Base-by-base conservation (phyloP, 768 basidiomycete species). In the Obba rivulosa region DNA sequence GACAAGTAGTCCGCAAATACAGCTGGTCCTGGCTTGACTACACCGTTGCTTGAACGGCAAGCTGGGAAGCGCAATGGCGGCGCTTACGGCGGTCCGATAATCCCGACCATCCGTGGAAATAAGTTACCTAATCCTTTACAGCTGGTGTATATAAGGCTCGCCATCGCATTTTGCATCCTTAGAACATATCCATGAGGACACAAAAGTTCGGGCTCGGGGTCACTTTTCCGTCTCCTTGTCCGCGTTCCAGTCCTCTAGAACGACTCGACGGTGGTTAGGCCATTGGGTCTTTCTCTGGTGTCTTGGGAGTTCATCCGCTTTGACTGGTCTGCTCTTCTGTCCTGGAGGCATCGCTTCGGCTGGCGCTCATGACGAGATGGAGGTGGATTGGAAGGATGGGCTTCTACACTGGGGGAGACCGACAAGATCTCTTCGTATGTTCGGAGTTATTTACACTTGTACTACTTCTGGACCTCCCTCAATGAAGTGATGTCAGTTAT, bases 211-310 rank as follows among this genome's bases (percentile, higher is more conserved):
- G 85, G 79, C 89, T 76, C 64, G 87, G 84, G 65, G 69, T 74
- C 84, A 80, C 79, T 77, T 68, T 76, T 78, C 83, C 84, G 81
- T 78, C 79, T 89, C 81, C 87, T 81, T 79, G 87, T 79, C 85
- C 89, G 89, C 89, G 89, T 92, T 89, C 87, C 87, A 85, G 87
- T 89, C 84, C 80, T 77, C 86, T 75, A 88, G 77, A 89, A 34
- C 53, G 60, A 80, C 49, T 66, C 66, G 48, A 70, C 67, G 70
- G 65, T 63, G 63, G 51, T 28, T 58, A 57, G 69, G 69, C 41
- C 66, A 55, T 59, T 65, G 59, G 59, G 53, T 57, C 48, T 51
- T 39, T 46, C 40, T 57, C 49, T 53, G 40, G 16, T 43, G 36
- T 5, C n/a, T 37, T 65, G 52, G 52, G 57, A 57, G 52, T 59